phyloP scores from a whole-genome alignment of 2,329 filamentous ascomycete genomes.

The Leptographium radiaticola region DNA sequence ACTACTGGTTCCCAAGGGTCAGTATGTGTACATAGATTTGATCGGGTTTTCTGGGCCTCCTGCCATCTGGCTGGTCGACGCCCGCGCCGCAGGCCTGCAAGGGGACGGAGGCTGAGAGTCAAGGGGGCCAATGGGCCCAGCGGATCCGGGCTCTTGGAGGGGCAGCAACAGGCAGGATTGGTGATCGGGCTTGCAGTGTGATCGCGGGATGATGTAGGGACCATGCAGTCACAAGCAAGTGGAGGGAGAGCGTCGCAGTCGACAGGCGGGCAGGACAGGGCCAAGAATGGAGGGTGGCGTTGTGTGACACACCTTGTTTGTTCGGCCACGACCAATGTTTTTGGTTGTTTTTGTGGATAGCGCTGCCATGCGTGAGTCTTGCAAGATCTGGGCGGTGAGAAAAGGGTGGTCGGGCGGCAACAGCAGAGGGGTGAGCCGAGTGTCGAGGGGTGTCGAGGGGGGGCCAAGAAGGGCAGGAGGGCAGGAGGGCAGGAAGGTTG shows the following conservation, averaged over 20 bases:
- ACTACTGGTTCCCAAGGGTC: not conserved
- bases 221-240: not conserved
- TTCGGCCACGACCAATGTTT: not conserved
- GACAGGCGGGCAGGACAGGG: slow-evolving; percentile 4
- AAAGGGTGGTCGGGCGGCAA: not conserved
- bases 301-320: slow-evolving; percentile 10
- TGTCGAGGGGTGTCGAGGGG: not conserved
- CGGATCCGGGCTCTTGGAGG: slow-evolving; percentile 3
- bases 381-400: not conserved
- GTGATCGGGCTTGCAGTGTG: not conserved
- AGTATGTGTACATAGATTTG: not conserved
- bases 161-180: slow-evolving; percentile 7
- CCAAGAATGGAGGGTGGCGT: slow-evolving; percentile 2
- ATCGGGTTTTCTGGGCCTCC: not conserved
- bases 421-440: not conserved
- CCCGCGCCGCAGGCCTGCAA: slow-evolving; percentile 7
- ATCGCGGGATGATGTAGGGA: not conserved
- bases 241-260: slow-evolving; percentile 5
- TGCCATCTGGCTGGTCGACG: slow-evolving; percentile 2
- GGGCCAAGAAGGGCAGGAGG: too few species aligned
- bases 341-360: not conserved
- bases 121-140: slow-evolving; percentile 8
- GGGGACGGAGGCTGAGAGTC: slow-evolving; percentile 7
- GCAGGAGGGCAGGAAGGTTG: not conserved
- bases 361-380: not conserved